phyloP scores from a whole-genome alignment of 169 alveolate genomes.

The Besnoitia besnoiti region DNA sequence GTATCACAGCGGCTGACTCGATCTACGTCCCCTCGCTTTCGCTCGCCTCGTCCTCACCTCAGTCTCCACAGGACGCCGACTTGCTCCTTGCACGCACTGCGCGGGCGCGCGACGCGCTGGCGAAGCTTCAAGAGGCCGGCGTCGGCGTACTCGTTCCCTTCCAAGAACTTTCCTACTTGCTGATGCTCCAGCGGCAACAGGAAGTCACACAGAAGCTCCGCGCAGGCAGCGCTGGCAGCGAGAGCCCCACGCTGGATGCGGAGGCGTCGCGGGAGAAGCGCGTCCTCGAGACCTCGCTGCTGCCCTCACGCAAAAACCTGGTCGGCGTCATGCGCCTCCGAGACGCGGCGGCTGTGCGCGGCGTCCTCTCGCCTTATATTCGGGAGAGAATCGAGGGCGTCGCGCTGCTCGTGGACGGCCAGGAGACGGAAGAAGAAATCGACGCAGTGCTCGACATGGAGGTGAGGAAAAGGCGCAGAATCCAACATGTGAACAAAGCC shows the following conservation, averaged over 20 bases:
- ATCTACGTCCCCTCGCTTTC: slow-evolving; percentile 7
- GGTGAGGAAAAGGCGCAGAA: background rate
- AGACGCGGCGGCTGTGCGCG: slow-evolving; percentile 52
- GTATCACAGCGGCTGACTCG: slow-evolving; percentile 17
- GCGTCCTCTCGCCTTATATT: background rate
- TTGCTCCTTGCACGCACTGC: background rate
- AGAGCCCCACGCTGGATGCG: background rate
- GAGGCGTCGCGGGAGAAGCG: background rate
- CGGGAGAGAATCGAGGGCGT: background rate
- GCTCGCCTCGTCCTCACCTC: background rate
- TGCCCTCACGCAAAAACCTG: background rate
- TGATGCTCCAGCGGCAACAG: background rate
- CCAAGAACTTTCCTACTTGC: background rate
- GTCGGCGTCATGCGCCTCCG: slow-evolving; percentile 25
- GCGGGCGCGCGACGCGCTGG: background rate
- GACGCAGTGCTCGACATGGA: slow-evolving; percentile 17
- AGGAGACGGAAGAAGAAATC: slow-evolving; percentile 38
- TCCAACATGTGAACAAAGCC: no score
- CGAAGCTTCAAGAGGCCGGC: background rate
- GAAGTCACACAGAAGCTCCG: background rate
- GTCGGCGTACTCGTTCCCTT: background rate
- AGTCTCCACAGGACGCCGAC: background rate
- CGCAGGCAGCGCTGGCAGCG: background rate
- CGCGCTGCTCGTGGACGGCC: slow-evolving; percentile 46
- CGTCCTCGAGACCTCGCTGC: background rate